Evolutionary conservation across 2,329 filamentous ascomycete species (phyloP).

Genomic region (Xylariaceae sp.): DNA sequence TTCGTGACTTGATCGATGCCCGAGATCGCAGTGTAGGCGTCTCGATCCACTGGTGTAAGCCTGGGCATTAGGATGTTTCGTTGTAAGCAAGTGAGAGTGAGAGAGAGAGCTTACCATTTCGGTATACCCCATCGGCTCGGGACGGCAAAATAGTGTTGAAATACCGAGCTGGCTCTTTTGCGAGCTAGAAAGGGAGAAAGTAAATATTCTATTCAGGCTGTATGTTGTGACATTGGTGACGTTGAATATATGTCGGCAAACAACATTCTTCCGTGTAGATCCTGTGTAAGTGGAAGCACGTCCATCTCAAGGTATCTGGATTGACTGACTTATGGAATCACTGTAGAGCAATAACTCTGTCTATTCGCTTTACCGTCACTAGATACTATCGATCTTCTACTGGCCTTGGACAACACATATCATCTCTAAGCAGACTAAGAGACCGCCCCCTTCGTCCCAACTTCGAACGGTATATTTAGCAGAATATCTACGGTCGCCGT

Average conservation of each 20-base stretch:
- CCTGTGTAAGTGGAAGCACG: background rate
- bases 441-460: background rate
- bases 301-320: background rate
- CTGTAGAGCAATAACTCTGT: background rate
- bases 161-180: conserved; percentile 6
- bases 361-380: background rate
- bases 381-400: background rate
- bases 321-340: background rate
- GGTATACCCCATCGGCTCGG: conserved; percentile 15
- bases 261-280: background rate
- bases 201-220: conserved; percentile 20
- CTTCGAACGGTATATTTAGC: background rate
- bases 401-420: background rate
- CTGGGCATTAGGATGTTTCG: background rate
- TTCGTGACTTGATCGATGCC: background rate
- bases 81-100: background rate
- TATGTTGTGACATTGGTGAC: conserved; percentile 6
- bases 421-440: background rate
- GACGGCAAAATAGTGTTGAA: conserved; percentile 1
- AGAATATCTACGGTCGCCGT: background rate
- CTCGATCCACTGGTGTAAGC: conserved; percentile 1
- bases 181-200: conserved; percentile 3
- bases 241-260: conserved; percentile 12
- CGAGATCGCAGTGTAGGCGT: conserved; percentile 9
- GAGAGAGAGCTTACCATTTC: too few species aligned